Base-by-base conservation (phyloP, 2,329 filamentous ascomycete species). In the Gnomoniopsis smithogilvyi region DNA sequence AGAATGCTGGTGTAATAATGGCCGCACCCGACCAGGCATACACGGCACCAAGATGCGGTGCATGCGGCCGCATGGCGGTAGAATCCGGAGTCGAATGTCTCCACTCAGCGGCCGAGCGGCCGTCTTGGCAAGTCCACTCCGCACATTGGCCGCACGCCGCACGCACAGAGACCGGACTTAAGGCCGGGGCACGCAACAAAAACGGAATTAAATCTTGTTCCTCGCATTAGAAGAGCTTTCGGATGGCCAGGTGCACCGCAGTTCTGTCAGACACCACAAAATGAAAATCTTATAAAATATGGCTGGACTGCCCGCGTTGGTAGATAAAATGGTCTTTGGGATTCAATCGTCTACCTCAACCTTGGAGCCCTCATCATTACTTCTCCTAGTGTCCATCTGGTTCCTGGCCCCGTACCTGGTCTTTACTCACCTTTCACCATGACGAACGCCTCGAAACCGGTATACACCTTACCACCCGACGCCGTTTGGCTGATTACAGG, bases 401-500 rank as follows among this genome's bases (percentile, higher is more conserved):
- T 30, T 4, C 26, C 26, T 30, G 8, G 26, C 26, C 26, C 6
- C 38, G n/a, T 43, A 43, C n/a, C n/a, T n/a, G n/a, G 21, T 11
- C 43, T 21, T 46, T 46, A 4, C 6, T 46, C 43, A n/a, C 24
- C 24, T 17, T 30, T 33, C 15, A 33, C 14, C 17, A 54, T 54
- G 51, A 21, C 46, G 2, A n/a, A 17, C 10, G 0, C 15, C 15
- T 26, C 41, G 17, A 51, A 41, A 11, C 33, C 38, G 12, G 26
- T 33, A 22, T 61, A 61, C 56, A 36, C 59, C n/a, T 65, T 74
- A 14, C 72, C 71, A 3, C n/a, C 57, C 61, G 77, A 72, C 54
- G 74, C 73, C 10, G 68, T 67, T 58, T 77, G 74, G 74, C 64
- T 76, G 48, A 73, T 71, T 50, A 70, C 68, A 41, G 68, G 68